Conservation (phyloP, 306 rosid species). For the Dryas octopetala region DNA sequence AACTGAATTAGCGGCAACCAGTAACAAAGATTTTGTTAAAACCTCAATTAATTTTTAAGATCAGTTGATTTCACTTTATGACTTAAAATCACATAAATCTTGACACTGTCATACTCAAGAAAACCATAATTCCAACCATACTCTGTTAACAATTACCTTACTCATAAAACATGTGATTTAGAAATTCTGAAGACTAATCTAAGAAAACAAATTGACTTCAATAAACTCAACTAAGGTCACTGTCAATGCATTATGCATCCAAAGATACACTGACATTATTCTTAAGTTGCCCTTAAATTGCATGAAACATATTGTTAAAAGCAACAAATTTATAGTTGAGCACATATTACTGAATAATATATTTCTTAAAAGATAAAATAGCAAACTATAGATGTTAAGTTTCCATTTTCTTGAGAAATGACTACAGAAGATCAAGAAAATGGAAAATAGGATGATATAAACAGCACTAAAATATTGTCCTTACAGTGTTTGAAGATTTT, state of each 20-base stretch:
- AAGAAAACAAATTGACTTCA: neutral
- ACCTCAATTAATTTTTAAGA: neutral
- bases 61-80: neutral
- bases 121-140: neutral
- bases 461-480: slow-evolving; percentile 9
- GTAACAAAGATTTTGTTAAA: neutral
- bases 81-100: neutral
- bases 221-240: neutral
- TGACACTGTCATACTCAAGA: neutral
- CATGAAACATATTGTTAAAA: neutral
- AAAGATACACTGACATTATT: neutral
- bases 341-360: neutral
- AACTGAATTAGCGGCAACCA: neutral
- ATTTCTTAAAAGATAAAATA: neutral
- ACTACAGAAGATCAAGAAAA: neutral
- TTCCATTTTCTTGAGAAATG: neutral
- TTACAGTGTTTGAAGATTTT: slow-evolving; percentile 63
- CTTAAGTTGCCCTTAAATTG: neutral
- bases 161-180: neutral
- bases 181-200: neutral
- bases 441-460: neutral
- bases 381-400: neutral
- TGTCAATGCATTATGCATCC: neutral
- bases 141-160: neutral
- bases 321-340: neutral